Conservation (phyloP, 352 stramenopile species). For the Phytophthora pinifolia region DNA sequence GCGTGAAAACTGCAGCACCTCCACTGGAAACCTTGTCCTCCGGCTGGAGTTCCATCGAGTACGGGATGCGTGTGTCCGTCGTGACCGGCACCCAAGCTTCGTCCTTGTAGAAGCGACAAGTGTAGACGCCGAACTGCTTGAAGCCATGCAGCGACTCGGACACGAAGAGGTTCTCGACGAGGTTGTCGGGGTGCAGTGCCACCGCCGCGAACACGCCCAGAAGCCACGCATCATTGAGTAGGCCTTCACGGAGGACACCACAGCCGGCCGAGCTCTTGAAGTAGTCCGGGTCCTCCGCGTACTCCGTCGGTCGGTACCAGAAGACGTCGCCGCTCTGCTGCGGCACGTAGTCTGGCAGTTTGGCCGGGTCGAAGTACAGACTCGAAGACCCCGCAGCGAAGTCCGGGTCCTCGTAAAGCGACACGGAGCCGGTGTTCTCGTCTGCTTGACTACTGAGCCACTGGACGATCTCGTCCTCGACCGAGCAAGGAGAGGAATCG, state of each 20-base stretch:
- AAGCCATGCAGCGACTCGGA: slow-evolving; percentile 79
- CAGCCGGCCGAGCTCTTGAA: slow-evolving; percentile 76
- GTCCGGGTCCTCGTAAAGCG: slow-evolving; percentile 60
- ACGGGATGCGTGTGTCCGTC: slow-evolving; percentile 86
- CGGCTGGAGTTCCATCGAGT: slow-evolving; percentile 44
- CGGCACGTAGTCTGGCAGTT: slow-evolving; percentile 62
- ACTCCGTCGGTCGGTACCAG: slow-evolving; percentile 78
- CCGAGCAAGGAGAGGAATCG: slow-evolving; percentile 12
- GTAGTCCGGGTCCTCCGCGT: slow-evolving; percentile 78
- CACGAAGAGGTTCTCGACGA: slow-evolving; percentile 92
- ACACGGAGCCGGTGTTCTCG: slow-evolving; percentile 11
- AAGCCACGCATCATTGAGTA: slow-evolving; percentile 84
- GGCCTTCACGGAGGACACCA: slow-evolving; percentile 54
- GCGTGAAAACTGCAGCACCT: slow-evolving; percentile 19
- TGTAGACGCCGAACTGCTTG: slow-evolving; percentile 87
- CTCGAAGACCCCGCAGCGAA: slow-evolving; percentile 48
- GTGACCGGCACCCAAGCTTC: slow-evolving; percentile 87
- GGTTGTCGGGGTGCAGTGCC: slow-evolving; percentile 72
- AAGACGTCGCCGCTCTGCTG: slow-evolving; percentile 25
- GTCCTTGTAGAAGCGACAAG: slow-evolving; percentile 93
- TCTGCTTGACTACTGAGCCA: slow-evolving; percentile 31
- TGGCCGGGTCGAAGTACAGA: slow-evolving; percentile 58
- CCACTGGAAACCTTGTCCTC: slow-evolving; percentile 33
- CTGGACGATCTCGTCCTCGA: slow-evolving; percentile 53
- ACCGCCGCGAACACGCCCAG: slow-evolving; percentile 84